Evolutionary conservation across 306 rosid genomes (phyloP), one percentile per base, ranked within the genome.

Genomic region (Malus domestica): DNA sequence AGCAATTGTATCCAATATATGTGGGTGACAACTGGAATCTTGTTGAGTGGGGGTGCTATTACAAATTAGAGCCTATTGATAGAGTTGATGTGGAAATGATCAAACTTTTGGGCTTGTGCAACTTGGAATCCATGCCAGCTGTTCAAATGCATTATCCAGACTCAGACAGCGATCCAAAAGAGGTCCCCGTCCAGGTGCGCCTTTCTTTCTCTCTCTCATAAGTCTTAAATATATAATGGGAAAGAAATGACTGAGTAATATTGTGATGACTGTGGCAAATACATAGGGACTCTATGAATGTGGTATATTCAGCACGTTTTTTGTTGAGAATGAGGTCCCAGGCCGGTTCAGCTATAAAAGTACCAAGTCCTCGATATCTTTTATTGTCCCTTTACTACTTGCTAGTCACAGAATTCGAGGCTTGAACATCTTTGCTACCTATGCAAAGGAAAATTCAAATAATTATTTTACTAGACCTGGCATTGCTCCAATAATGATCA

Each of bases 391-490:
- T 23, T 23, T 4, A 22, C 29, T 58, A 2, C 64, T 13, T 12
- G 5, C 23, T 2, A 2, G 3, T 23, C 29, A n/a, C 1, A 59
- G 15, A 10, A 59, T 59, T 13, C 64, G 15, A 59, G 64, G 30
- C 64, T 59, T 59, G 30, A 59, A 59, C 64, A 8, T 59, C 5
- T 22, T 59, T 23, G 29, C 5, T 40, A 29, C 42, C 51, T n/a
- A 9, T 66, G 29, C 49, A 35, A 8, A 8, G 4, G 3, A 20
- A 3, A 19, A 55, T 3, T 16, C 8, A 6, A 7, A 20, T 18
- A 3, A 8, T 55, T 14, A 19, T 68, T 0, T 0, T 51, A 38
- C 2, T 35, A 0, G 0, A 35, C 0, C 9, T 35, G 0, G 0
- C 0, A 38, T 38, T 38, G 19, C 1, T 14, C 57, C 57, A 15